Conservation (phyloP, 208 protist genomes). For the Leishmania mexicana region DNA sequence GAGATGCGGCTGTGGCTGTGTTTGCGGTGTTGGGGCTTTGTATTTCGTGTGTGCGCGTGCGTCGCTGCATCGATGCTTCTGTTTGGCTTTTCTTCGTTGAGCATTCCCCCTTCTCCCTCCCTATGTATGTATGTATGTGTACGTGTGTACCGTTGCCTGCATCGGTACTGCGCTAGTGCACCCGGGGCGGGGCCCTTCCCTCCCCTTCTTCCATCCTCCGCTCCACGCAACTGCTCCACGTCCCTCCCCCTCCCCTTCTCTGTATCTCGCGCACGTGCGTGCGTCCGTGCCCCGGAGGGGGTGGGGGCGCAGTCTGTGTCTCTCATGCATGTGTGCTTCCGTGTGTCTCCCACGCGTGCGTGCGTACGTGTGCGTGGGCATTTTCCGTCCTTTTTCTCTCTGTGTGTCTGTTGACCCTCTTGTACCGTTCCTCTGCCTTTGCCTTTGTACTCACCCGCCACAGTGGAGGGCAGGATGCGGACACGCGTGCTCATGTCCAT, state of each 20-base stretch:
- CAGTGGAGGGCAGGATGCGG: not conserved
- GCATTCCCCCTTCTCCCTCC: no score
- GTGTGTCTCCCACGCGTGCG: not conserved
- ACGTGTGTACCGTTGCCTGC: not conserved
- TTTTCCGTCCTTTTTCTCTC: not conserved
- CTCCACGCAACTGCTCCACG: not conserved
- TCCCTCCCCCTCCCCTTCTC: not conserved
- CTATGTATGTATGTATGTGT: not conserved
- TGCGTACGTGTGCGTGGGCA: constrained; percentile 4
- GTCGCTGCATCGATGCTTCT: not conserved
- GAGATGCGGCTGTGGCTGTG: not conserved
- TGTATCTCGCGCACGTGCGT: not conserved
- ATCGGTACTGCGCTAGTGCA: no score
- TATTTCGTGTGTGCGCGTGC: not conserved
- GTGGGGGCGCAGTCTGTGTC: not conserved
- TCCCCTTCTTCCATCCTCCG: no score
- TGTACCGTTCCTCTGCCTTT: constrained; percentile 5
- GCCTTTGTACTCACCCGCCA: not conserved
- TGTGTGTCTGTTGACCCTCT: not conserved
- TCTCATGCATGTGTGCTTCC: not conserved
- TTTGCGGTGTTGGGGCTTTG: not conserved
- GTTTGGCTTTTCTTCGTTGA: no score
- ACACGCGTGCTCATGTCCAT: not conserved
- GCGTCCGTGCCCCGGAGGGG: no score
- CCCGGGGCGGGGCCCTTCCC: no score